A percentile compares a stretch with the other conserved stretches of the same genome.
Conservation (phyloP, 2,329 filamentous ascomycete species). For the Alternaria burnsii region DNA sequence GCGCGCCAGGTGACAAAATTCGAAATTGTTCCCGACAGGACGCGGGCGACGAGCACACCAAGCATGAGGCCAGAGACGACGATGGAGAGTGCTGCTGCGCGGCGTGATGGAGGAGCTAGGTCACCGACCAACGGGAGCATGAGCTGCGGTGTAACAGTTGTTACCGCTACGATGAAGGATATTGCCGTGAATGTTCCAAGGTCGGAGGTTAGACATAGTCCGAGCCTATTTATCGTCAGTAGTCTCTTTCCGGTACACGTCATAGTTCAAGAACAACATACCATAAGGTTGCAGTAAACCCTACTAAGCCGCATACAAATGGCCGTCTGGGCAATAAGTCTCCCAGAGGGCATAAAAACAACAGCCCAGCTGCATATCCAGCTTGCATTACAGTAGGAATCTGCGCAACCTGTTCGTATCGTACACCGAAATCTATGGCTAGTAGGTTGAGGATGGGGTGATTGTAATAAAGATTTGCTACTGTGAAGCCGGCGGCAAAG, state of each 20-base stretch:
- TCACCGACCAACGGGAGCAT: slow-evolving; percentile 85
- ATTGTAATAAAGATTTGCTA: slow-evolving; percentile 83
- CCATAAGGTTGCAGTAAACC: slow-evolving; percentile 73
- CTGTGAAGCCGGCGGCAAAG: slow-evolving; percentile 74
- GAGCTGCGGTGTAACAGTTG: slow-evolving; percentile 76
- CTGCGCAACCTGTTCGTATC: slow-evolving; percentile 70
- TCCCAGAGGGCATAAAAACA: slow-evolving; percentile 79
- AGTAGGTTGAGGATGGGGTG: slow-evolving; percentile 82
- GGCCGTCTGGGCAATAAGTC: slow-evolving; percentile 73
- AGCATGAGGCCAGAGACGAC: slow-evolving; percentile 79
- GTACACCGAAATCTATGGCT: slow-evolving; percentile 73
- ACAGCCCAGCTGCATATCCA: slow-evolving; percentile 76
- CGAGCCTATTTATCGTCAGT: slow-evolving; percentile 55
- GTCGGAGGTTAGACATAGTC: slow-evolving; percentile 72
- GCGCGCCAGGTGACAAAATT: slow-evolving; percentile 78
- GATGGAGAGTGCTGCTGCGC: slow-evolving; percentile 75
- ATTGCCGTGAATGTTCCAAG: slow-evolving; percentile 73
- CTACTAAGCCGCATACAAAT: slow-evolving; percentile 73
- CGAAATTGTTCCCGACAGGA: slow-evolving; percentile 78
- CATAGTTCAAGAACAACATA: slow-evolving; percentile 48
- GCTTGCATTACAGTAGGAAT: slow-evolving; percentile 82
- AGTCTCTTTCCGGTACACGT: not conserved
- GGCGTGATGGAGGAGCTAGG: slow-evolving; percentile 73
- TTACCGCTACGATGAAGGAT: slow-evolving; percentile 77
- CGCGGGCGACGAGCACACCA: slow-evolving; percentile 77